These are phyloP conservation scores for Aegle marmelos DNA, from an alignment of 345 rosid species.

Conservation along the genomic window DNA sequence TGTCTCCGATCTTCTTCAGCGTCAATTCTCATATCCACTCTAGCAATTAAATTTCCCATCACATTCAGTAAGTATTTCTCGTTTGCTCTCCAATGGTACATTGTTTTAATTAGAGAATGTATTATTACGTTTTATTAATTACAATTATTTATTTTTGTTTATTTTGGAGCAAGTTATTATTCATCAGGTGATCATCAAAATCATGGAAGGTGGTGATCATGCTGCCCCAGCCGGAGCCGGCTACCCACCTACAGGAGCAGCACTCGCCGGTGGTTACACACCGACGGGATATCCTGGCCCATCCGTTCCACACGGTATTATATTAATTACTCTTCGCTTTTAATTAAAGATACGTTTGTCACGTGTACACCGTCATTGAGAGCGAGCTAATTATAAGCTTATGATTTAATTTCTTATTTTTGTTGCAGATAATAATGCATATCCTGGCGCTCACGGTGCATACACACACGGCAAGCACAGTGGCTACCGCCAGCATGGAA, in stretches of 20 bases:
- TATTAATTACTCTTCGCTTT: not conserved
- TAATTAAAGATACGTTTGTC: not conserved
- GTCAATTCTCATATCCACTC: not conserved
- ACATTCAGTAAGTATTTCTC: not conserved
- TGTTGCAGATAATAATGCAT: not conserved
- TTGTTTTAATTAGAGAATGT: too few relatives aligned
- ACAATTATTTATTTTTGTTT: not conserved
- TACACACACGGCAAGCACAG: not conserved
- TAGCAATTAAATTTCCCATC: not conserved
- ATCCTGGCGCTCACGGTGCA: not conserved
- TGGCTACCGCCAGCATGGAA: not conserved
- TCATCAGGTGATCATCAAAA: not conserved
- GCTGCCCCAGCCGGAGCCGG: not conserved
- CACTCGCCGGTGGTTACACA: conserved; percentile 49
- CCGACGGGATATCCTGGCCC: conserved; percentile 65
- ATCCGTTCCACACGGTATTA: conserved; percentile 38
- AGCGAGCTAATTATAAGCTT: not conserved
- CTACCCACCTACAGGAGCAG: conserved; percentile 39
- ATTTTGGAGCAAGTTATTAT: not conserved
- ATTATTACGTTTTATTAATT: too few relatives aligned
- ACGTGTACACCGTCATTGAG: not conserved
- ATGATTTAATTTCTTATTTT: too few relatives aligned
- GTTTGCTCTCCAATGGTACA: too few relatives aligned
- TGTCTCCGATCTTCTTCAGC: not conserved
- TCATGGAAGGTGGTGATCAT: not conserved